Evolutionary conservation across 495 filamentous ascomycete genomes (phyloP).

Genomic region (Neurospora pannonica): DNA sequence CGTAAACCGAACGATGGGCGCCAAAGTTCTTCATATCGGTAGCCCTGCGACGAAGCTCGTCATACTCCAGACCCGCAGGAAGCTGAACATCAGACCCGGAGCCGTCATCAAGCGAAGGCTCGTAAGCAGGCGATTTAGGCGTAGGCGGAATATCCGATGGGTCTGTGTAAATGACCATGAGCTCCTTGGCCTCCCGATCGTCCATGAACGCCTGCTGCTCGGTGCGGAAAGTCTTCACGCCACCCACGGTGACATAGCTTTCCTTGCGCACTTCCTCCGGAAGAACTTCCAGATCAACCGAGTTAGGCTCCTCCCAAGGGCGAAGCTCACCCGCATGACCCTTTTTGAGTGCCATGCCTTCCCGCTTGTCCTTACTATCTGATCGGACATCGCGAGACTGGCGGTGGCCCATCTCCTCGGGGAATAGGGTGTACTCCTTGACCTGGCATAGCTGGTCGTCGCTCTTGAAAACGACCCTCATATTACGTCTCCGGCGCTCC

Average conservation of each 20-base stretch:
- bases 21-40: constrained; percentile 9
- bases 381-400: constrained; percentile 60
- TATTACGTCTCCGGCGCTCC: constrained; percentile 54
- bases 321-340: constrained; percentile 47
- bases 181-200: constrained; percentile 63
- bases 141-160: constrained; percentile 65
- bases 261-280: constrained; percentile 39
- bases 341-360: constrained; percentile 72
- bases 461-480: constrained; percentile 58
- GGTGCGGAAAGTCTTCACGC: constrained; percentile 47
- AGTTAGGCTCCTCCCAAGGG: constrained; percentile 27
- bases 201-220: constrained; percentile 59
- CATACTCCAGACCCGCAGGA: constrained; percentile 10
- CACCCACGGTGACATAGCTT: constrained; percentile 57
- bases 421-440: constrained; percentile 66
- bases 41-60: constrained; percentile 24
- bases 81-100: constrained; percentile 8
- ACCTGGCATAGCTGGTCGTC: constrained; percentile 64
- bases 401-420: constrained; percentile 70
- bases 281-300: constrained; percentile 48
- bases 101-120: constrained; percentile 4
- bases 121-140: constrained; percentile 58
- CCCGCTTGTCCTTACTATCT: constrained; percentile 37
- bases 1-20: constrained; percentile 4
- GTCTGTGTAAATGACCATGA: constrained; percentile 75